Percentiles rank a stretch among this genome's conserved stretches.
Conservation (phyloP, 495 filamentous ascomycete species). For the Coniosporium apollinis region DNA sequence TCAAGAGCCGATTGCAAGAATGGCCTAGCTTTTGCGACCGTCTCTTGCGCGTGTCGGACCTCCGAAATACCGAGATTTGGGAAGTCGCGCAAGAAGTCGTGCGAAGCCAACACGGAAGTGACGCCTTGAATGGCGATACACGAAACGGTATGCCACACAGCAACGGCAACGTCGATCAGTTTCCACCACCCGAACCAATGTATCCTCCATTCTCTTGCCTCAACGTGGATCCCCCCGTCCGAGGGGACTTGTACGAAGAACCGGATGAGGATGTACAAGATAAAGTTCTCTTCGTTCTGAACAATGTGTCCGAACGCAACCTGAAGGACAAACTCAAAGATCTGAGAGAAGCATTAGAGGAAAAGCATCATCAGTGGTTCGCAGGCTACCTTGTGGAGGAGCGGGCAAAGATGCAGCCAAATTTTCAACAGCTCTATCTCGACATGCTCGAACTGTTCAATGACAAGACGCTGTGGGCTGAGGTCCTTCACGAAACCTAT, state of each 20-base stretch:
- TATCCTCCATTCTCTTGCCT: conserved; percentile 52
- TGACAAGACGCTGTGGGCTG: conserved; percentile 59
- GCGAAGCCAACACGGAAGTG: conserved; percentile 31
- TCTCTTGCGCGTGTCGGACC: conserved; percentile 58
- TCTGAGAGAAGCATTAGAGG: conserved; percentile 57
- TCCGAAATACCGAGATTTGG: conserved; percentile 73
- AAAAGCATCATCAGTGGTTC: conserved; percentile 87
- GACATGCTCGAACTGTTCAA: conserved; percentile 73
- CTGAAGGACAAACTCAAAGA: conserved; percentile 65
- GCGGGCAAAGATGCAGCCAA: conserved; percentile 89
- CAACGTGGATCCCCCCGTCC: conserved; percentile 49
- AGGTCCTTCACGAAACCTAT: conserved; percentile 89
- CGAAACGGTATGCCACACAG: conserved; percentile 24
- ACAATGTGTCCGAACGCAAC: conserved; percentile 86
- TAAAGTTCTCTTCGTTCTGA: conserved; percentile 86
- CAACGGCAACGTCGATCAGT: conserved; percentile 50
- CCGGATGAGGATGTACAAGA: conserved; percentile 74
- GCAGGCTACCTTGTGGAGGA: conserved; percentile 90
- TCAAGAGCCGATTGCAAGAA: conserved; percentile 64
- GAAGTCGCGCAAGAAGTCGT: conserved; percentile 68
- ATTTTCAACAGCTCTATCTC: conserved; percentile 84
- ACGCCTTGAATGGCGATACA: conserved; percentile 14
- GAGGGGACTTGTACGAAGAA: conserved; percentile 47
- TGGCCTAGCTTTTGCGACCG: conserved; percentile 83
- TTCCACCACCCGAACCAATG: conserved; percentile 33